Evolutionary conservation across 2,329 filamentous ascomycete species (phyloP).

Genomic region (Pseudogymnoascus sp.): DNA sequence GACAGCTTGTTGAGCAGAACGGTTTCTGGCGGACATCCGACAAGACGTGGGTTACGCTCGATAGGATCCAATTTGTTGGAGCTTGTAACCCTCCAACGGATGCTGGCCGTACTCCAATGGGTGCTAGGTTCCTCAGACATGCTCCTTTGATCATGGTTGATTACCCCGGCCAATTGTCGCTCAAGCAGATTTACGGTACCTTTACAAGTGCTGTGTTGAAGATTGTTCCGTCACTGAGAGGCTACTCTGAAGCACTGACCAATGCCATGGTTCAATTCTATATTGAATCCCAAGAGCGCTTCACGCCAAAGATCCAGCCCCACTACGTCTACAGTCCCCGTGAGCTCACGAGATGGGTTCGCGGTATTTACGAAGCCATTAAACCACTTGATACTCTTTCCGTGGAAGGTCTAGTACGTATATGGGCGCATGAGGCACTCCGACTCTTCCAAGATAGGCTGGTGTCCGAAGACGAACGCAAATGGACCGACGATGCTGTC

Average conservation of each 20-base stretch:
- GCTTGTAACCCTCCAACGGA: slow-evolving; percentile 98
- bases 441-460: slow-evolving; percentile 96
- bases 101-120: slow-evolving; percentile 90
- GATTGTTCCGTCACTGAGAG: slow-evolving; percentile 88
- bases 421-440: slow-evolving; percentile 96
- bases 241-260: slow-evolving; percentile 87
- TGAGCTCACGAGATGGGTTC: slow-evolving; percentile 95
- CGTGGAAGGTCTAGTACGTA: slow-evolving; percentile 84
- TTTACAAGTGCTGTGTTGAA: slow-evolving; percentile 96
- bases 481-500: slow-evolving; percentile 89
- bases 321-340: slow-evolving; percentile 99
- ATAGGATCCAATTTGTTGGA: slow-evolving; percentile 97
- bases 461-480: slow-evolving; percentile 84
- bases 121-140: slow-evolving; percentile 86
- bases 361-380: slow-evolving; percentile 95
- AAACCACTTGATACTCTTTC: slow-evolving; percentile 80
- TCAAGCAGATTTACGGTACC: slow-evolving; percentile 96
- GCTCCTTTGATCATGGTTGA: slow-evolving; percentile 99
- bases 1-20: slow-evolving; percentile 96
- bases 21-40: slow-evolving; percentile 98
- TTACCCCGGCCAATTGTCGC: slow-evolving; percentile 89
- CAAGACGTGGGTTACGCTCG: slow-evolving; percentile 95
- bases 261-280: slow-evolving; percentile 98
- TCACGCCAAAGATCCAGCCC: slow-evolving; percentile 93
- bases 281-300: slow-evolving; percentile 84